phyloP scores from a whole-genome alignment of 805 yeast species.

The Metschnikowia lachancei region DNA sequence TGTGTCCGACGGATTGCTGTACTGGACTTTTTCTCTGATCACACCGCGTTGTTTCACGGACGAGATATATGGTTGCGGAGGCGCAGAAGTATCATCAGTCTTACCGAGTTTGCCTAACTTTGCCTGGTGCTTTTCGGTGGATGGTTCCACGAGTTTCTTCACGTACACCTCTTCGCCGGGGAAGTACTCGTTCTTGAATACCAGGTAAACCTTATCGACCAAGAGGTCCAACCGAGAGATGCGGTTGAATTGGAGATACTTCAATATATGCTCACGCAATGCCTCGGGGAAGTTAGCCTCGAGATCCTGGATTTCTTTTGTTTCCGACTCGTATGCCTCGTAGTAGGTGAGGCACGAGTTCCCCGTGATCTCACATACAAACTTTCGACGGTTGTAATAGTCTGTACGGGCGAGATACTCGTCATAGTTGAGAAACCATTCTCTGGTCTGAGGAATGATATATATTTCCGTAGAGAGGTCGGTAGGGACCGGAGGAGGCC shows the following conservation, averaged over 20 bases:
- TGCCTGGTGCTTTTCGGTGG: slow-evolving; percentile 1
- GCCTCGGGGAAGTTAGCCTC: slow-evolving; percentile 87
- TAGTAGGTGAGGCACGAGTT: slow-evolving; percentile 87
- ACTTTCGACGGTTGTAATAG: slow-evolving; percentile 70
- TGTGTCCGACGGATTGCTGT: slow-evolving; percentile 48
- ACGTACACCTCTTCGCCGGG: slow-evolving; percentile 86
- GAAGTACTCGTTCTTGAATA: slow-evolving; percentile 77
- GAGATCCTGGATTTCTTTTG: slow-evolving; percentile 52
- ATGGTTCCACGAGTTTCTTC: slow-evolving; percentile 24
- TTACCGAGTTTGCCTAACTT: background rate
- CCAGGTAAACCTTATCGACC: slow-evolving; percentile 80
- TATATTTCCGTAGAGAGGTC: slow-evolving; percentile 66
- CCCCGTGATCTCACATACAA: slow-evolving; percentile 95
- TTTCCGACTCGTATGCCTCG: slow-evolving; percentile 81
- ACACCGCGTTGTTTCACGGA: slow-evolving; percentile 49
- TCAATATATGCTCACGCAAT: slow-evolving; percentile 84
- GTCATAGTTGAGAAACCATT: slow-evolving; percentile 79
- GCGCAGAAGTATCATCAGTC: background rate
- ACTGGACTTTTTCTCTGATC: slow-evolving; percentile 83
- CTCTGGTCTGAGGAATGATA: slow-evolving; percentile 80
- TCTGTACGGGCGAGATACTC: slow-evolving; percentile 71
- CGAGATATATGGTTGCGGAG: slow-evolving; percentile 16
- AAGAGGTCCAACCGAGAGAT: slow-evolving; percentile 79
- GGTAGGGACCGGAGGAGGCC: slow-evolving; percentile 55
- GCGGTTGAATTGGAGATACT: slow-evolving; percentile 78